Conservation (phyloP, 2,329 filamentous ascomycete species). For the Dryadomyces quercus-mongolicae region DNA sequence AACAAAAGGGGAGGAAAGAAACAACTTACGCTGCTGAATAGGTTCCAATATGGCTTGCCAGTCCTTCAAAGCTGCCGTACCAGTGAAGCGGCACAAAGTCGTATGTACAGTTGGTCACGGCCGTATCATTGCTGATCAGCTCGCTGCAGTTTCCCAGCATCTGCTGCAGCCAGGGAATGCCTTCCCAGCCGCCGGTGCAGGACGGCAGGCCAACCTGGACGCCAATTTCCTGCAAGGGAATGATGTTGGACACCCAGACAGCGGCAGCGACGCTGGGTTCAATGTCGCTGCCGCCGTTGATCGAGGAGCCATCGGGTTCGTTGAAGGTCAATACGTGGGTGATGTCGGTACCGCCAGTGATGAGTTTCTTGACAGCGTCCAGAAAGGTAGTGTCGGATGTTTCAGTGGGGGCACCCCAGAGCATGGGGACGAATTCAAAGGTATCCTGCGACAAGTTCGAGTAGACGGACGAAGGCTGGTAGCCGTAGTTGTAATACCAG, state of each 20-base stretch:
- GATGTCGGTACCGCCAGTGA: slow-evolving; percentile 44
- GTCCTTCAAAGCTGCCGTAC: slow-evolving; percentile 57
- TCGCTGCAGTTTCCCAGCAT: slow-evolving; percentile 54
- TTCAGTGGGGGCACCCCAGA: slow-evolving; percentile 50
- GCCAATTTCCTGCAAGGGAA: slow-evolving; percentile 52
- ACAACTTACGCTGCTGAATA: slow-evolving; percentile 31
- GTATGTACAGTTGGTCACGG: slow-evolving; percentile 41
- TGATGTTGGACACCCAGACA: slow-evolving; percentile 59
- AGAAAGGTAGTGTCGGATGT: slow-evolving; percentile 47
- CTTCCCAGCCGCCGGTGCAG: slow-evolving; percentile 48
- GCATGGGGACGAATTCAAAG: slow-evolving; percentile 71
- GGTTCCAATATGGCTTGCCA: slow-evolving; percentile 55
- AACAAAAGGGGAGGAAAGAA: background rate
- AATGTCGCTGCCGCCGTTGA: slow-evolving; percentile 51
- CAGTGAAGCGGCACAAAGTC: slow-evolving; percentile 55
- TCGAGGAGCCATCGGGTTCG: slow-evolving; percentile 53
- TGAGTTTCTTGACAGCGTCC: slow-evolving; percentile 40
- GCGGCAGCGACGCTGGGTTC: slow-evolving; percentile 47
- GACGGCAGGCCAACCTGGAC: slow-evolving; percentile 59
- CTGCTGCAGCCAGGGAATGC: slow-evolving; percentile 54
- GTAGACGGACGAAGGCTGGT: slow-evolving; percentile 42
- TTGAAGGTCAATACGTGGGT: slow-evolving; percentile 65
- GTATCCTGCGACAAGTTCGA: slow-evolving; percentile 33
- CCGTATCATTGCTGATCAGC: slow-evolving; percentile 34
- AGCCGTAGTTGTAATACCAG: slow-evolving; percentile 78